A percentile compares a stretch with the other conserved stretches of the same genome.
Evolutionary conservation across 139 green algal genomes (phyloP).

Genomic region (Chlorella vulgaris): DNA sequence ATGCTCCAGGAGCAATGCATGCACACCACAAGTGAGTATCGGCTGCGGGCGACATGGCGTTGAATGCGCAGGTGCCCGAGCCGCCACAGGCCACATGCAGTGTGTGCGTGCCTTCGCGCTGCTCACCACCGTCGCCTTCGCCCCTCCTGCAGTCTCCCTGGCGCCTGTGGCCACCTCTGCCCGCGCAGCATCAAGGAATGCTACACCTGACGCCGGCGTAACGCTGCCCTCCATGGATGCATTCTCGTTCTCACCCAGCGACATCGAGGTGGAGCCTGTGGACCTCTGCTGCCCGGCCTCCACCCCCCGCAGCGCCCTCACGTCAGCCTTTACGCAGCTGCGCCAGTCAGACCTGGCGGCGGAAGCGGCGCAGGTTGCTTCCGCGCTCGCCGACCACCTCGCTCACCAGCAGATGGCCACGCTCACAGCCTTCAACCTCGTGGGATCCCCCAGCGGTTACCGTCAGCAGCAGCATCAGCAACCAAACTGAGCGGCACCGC

Average conservation of each 20-base stretch:
- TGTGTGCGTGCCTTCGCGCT: no score
- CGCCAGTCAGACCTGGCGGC: neutral
- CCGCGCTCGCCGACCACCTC: neutral
- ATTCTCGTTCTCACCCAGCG: no score
- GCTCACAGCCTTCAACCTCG: neutral
- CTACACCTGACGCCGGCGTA: neutral
- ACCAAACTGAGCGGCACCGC: no score
- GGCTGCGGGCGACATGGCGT: no score
- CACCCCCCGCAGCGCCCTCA: neutral
- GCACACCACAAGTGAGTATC: no score
- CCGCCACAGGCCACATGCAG: no score
- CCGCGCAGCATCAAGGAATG: neutral
- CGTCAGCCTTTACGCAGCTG: constrained; percentile 8
- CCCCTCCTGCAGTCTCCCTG: no score
- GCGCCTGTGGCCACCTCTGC: no score
- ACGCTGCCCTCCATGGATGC: neutral
- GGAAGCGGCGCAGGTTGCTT: neutral
- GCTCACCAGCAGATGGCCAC: neutral
- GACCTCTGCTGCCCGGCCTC: neutral
- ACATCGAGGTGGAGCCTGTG: neutral
- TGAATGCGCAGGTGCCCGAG: no score
- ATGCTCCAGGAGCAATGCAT: no score
- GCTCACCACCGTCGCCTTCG: neutral
- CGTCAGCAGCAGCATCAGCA: no score
- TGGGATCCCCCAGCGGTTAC: no score